Percentiles rank a stretch among this genome's conserved stretches.
Evolutionary conservation across 768 basidiomycete species (phyloP).

Genomic region (Hydnomerulius pinastri): DNA sequence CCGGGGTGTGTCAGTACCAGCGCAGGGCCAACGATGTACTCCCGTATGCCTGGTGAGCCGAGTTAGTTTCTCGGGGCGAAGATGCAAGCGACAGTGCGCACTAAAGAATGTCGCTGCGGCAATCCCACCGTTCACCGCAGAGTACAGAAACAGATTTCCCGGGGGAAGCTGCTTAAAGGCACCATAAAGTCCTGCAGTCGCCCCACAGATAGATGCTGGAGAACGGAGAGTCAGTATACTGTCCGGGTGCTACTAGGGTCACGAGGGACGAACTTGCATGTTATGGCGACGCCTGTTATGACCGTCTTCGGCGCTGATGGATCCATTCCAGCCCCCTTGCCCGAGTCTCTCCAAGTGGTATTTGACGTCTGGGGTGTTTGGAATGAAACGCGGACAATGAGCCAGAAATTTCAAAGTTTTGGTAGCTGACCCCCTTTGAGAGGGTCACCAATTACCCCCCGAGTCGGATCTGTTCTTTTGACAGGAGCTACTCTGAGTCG

Average conservation of each 20-base stretch:
- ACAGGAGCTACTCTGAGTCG: too few relatives aligned
- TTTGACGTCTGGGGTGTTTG: background rate
- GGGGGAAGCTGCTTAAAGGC: slow-evolving; percentile 50
- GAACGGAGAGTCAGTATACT: slow-evolving; percentile 29
- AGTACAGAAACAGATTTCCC: slow-evolving; percentile 52
- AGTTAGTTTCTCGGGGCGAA: background rate
- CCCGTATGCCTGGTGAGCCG: slow-evolving; percentile 59
- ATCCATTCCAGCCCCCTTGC: slow-evolving; percentile 20
- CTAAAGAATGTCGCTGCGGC: slow-evolving; percentile 80
- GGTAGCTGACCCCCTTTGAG: slow-evolving; percentile 1
- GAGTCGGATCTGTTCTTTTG: too few relatives aligned
- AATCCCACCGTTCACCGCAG: slow-evolving; percentile 72
- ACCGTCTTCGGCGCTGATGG: slow-evolving; percentile 44
- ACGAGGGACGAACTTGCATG: slow-evolving; percentile 76
- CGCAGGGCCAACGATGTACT: slow-evolving; percentile 71
- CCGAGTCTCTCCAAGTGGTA: background rate
- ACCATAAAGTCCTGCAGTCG: slow-evolving; percentile 44
- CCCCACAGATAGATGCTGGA: slow-evolving; percentile 59
- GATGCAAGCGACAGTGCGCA: slow-evolving; percentile 36
- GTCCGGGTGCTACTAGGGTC: slow-evolving; percentile 6
- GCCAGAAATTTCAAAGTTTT: background rate
- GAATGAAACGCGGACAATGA: too few relatives aligned
- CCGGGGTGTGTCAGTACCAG: slow-evolving; percentile 48
- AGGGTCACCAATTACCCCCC: background rate
- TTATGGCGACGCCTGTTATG: slow-evolving; percentile 57